Base-by-base conservation (phyloP, 1,139 yeast genomes). In the Yamadazyma dendronema region DNA sequence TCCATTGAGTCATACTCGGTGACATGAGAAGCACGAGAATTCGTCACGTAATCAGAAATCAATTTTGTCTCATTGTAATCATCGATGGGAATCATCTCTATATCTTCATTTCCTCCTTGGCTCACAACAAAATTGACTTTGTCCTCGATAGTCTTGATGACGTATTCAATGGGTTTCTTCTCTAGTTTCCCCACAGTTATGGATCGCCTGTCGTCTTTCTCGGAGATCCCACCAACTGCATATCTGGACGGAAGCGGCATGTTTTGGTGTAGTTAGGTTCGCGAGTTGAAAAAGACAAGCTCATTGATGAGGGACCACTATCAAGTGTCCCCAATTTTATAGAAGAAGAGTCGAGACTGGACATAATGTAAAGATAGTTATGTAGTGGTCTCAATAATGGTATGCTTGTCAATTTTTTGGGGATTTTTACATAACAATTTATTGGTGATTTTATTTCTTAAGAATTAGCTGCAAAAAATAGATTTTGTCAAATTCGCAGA, bases 51-150 rank as follows among this genome's bases (percentile, higher is more conserved):
- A 14, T 71, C 61, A 1, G 79, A 62, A 9, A 80, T 74, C 17
- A 62, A 50, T 33, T 64, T 60, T 1, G 76, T 72, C 40, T 76
- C 79, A 4, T 57, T 51, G 33, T 61, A 66, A 44, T 74, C 68
- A 39, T 74, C 79, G 52, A 74, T 65, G 4, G 73, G 74, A 7
- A 67, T 47, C 82, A 78, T 77, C 29, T 71, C 76, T 1, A 72
- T 61, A 47, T 77, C 84, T 5, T 57, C 65, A 34, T 64, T 67
- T 2, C 37, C 42, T 16, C 42, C 40, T 12, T 43, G 41, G 14
- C 37, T 48, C 2, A 53, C 45, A 1, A 66, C 71, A 30, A 57
- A 49, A 12, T 61, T 57, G 5, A 70, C 65, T 38, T 64, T 51
- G 14, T 54, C 54, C 38, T 67, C 72, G 4, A 70, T 59, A 13